Conservation (phyloP, 2,329 filamentous ascomycete genomes). For the Scopulariopsis brevicaulis region DNA sequence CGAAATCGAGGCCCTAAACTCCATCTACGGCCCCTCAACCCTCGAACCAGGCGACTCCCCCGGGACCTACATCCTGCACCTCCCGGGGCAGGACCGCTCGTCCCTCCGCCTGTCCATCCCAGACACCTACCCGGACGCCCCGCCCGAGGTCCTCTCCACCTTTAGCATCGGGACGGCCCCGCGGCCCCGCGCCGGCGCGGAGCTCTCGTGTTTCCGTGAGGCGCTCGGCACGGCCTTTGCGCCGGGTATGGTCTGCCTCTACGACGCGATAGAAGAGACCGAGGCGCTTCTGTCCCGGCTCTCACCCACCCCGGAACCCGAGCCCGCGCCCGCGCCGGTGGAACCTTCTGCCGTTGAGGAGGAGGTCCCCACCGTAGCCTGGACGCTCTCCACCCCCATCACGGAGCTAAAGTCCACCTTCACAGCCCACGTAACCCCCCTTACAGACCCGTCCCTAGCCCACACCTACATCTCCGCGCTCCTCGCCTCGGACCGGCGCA, state of each 20-base stretch:
- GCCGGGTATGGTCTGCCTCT: slow-evolving; percentile 72
- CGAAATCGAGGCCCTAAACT: slow-evolving; percentile 73
- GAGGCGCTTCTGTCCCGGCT: slow-evolving; percentile 20
- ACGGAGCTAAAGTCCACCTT: slow-evolving; percentile 84
- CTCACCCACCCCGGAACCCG: slow-evolving; percentile 5
- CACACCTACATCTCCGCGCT: slow-evolving; percentile 62
- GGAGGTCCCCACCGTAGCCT: slow-evolving; percentile 28
- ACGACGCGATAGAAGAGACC: slow-evolving; percentile 77
- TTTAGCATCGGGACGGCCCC: slow-evolving; percentile 62
- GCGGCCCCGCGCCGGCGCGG: slow-evolving; percentile 59
- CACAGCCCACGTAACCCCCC: slow-evolving; percentile 62
- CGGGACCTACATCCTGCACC: slow-evolving; percentile 45
- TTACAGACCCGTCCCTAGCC: slow-evolving; percentile 61
- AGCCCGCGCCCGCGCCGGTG: slow-evolving; percentile 3
- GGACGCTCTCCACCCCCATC: slow-evolving; percentile 64
- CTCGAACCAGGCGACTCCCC: slow-evolving; percentile 30
- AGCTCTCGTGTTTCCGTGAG: slow-evolving; percentile 57
- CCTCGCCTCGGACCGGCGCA: slow-evolving; percentile 70
- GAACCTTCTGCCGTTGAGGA: slow-evolving; percentile 8
- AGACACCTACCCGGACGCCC: slow-evolving; percentile 57
- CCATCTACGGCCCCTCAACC: slow-evolving; percentile 66
- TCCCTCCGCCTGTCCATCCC: slow-evolving; percentile 60
- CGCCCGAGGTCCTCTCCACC: slow-evolving; percentile 65
- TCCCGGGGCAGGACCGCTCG: slow-evolving; percentile 48
- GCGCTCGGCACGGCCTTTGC: slow-evolving; percentile 58